phyloP scores from a whole-genome alignment of 2,329 filamentous ascomycete species.

The Scytalidium lignicola region DNA sequence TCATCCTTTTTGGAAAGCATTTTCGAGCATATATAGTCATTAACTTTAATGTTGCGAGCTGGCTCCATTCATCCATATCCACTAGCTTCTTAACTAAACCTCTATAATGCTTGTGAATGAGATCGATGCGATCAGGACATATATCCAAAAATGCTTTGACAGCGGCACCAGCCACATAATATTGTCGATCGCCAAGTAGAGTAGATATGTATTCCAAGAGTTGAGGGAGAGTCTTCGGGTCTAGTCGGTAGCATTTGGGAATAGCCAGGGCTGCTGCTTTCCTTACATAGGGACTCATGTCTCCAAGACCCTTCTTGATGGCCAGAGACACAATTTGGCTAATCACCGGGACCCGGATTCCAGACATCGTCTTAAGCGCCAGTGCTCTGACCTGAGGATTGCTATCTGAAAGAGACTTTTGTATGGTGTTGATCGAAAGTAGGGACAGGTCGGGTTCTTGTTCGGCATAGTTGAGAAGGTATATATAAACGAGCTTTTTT shows the following conservation, averaged over 20 bases:
- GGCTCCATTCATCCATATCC: conserved; percentile 99
- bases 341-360: conserved; percentile 94
- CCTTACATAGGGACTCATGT: conserved; percentile 92
- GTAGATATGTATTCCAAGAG: conserved; percentile 75
- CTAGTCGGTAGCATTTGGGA: conserved; percentile 90
- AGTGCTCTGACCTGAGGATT: conserved; percentile 89
- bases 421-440: conserved; percentile 96
- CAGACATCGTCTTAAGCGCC: conserved; percentile 93
- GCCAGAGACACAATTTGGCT: conserved; percentile 94
- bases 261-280: conserved; percentile 91
- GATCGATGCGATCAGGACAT: conserved; percentile 79
- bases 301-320: conserved; percentile 87
- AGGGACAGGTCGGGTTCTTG: conserved; percentile 92
- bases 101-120: conserved; percentile 88
- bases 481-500: conserved; percentile 99
- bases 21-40: conserved; percentile 80
- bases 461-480: conserved; percentile 93
- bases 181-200: conserved; percentile 84
- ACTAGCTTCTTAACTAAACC: conserved; percentile 82
- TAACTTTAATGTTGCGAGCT: conserved; percentile 75
- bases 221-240: conserved; percentile 79
- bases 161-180: conserved; percentile 92
- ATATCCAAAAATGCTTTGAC: conserved; percentile 85
- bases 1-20: conserved; percentile 73
- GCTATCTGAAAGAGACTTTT: conserved; percentile 90